phyloP scores from a whole-genome alignment of 805 yeast genomes.

The Komagataella kurtzmanii region DNA sequence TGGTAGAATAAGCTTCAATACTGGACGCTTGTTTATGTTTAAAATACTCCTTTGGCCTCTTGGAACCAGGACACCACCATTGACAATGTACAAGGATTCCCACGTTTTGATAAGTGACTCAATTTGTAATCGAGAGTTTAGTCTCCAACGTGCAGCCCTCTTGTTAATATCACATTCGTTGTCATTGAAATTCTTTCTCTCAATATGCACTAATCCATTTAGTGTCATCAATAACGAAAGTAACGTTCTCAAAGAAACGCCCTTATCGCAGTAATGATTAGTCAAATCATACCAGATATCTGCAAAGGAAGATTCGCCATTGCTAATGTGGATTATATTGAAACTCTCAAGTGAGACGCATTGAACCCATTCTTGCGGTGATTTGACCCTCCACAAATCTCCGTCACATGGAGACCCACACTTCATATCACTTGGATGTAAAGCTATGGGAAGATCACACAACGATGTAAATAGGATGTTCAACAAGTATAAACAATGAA shows the following conservation, averaged over 20 bases:
- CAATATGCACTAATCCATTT: slow-evolving; percentile 51
- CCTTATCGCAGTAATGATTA: slow-evolving; percentile 23
- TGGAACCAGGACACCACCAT: slow-evolving; percentile 49
- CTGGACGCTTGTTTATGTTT: slow-evolving; percentile 37
- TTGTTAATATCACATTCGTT: slow-evolving; percentile 11
- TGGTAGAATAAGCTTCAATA: slow-evolving; percentile 53
- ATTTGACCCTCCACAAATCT: slow-evolving; percentile 49
- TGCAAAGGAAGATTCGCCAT: slow-evolving; percentile 34
- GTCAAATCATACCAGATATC: slow-evolving; percentile 39
- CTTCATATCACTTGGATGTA: slow-evolving; percentile 29
- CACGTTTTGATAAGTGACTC: slow-evolving; percentile 47
- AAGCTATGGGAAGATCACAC: slow-evolving; percentile 25
- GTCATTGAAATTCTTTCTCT: slow-evolving; percentile 25
- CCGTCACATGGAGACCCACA: slow-evolving; percentile 54
- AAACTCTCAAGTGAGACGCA: slow-evolving; percentile 33
- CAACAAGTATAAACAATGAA: slow-evolving; percentile 35
- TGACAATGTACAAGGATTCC: slow-evolving; percentile 50
- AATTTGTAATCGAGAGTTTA: slow-evolving; percentile 44
- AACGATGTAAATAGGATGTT: slow-evolving; percentile 32
- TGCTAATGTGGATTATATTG: slow-evolving; percentile 41
- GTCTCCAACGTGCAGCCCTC: slow-evolving; percentile 46
- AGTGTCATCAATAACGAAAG: slow-evolving; percentile 48
- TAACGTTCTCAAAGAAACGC: slow-evolving; percentile 32
- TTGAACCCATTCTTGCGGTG: slow-evolving; percentile 36
- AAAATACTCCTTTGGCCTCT: slow-evolving; percentile 30